phyloP scores from a whole-genome alignment of 495 filamentous ascomycete genomes.

The Parachaetomium inaequale region DNA sequence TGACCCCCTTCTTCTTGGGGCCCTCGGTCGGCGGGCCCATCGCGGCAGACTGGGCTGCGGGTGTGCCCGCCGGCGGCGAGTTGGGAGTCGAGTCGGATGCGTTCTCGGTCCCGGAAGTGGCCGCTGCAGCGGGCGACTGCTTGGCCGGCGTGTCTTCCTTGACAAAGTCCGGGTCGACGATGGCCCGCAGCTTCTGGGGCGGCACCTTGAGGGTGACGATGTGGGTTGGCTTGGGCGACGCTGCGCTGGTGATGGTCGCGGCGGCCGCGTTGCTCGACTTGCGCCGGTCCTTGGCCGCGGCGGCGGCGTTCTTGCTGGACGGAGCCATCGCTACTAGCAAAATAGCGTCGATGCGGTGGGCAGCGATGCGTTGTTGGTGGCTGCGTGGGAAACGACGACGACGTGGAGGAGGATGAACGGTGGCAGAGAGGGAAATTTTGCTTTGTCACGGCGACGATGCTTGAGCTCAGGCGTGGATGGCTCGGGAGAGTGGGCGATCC shows the following conservation, averaged over 20 bases:
- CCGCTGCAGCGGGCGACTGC: conserved; percentile 33
- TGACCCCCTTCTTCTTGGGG: conserved; percentile 57
- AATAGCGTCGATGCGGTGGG: conserved; percentile 20
- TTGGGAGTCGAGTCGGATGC: conserved; percentile 47
- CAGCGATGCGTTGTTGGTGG: conserved; percentile 9
- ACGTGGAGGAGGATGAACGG: conserved; percentile 1
- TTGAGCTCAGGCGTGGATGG: conserved; percentile 24
- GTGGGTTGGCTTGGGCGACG: conserved; percentile 26
- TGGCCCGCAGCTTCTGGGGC: conserved; percentile 39
- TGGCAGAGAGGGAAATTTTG: conserved; percentile 21
- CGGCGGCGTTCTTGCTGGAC: conserved; percentile 37
- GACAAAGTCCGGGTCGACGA: conserved; percentile 41
- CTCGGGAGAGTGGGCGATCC: conserved; percentile 28
- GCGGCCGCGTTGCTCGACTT: conserved; percentile 33
- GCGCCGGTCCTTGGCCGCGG: conserved; percentile 46
- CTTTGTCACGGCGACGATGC: conserved; percentile 23
- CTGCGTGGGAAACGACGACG: conserved; percentile 4
- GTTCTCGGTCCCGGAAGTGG: conserved; percentile 42
- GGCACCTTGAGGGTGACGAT: conserved; percentile 41
- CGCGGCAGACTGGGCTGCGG: conserved; percentile 38
- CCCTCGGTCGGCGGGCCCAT: conserved; percentile 56
- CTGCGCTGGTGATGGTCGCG: conserved; percentile 15
- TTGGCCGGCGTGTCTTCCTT: conserved; percentile 43
- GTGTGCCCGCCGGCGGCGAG: conserved; percentile 45
- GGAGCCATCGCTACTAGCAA: conserved; percentile 35